Evolutionary conservation across 306 rosid species (phyloP), one percentile per base, ranked within the genome.

Genomic region (Citrullus colocynthis): DNA sequence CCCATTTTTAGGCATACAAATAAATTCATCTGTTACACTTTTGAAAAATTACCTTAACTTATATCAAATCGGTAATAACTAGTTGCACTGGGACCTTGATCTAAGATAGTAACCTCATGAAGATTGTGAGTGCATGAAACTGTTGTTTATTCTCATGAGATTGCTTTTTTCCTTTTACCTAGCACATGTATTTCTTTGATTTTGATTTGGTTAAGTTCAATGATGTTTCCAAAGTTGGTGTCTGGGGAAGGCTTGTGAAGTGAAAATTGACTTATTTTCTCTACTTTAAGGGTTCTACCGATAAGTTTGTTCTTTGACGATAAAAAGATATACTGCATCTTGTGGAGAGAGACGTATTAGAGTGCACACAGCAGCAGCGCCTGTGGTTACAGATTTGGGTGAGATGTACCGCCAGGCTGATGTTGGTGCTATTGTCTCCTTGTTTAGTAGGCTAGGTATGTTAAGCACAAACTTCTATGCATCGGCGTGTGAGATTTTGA

Each of bases 291-390:
- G 28, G 57, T 75, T 63, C 20, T 73, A 18, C 48, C 54, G 60
- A 73, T 49, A 8, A 73, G 20, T 81, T 72, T 79, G 75, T 74
- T 85, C 89, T 90, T 81, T 96, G 86, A 91, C 90, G 69, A 80
- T 59, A 75, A 61, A 83, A 85, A 96, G 97, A 84, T 92, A 96
- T 79, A 92, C 99, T 57, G 98, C 99, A 67, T 96, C 99, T 81
- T 96, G 99, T 76, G 98, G 99, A 77, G 99, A 92, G 86, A 88
- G 99, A 82, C 99, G 97, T 62, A 91, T 96, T 84, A 92, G 99
- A 87, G 87, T 96, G 77, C 98, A 92, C 86, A 96, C 99, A 21
- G 90, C 91, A 79, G 99, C 97, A 57, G 94, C 87, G 41, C 97
- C 98, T 10, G 98, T 88, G 71, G 98, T 96, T 69, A 80, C 97